Evolutionary conservation across 106 monocot genomes (phyloP).

Genomic region (Dendrobium huoshanense): DNA sequence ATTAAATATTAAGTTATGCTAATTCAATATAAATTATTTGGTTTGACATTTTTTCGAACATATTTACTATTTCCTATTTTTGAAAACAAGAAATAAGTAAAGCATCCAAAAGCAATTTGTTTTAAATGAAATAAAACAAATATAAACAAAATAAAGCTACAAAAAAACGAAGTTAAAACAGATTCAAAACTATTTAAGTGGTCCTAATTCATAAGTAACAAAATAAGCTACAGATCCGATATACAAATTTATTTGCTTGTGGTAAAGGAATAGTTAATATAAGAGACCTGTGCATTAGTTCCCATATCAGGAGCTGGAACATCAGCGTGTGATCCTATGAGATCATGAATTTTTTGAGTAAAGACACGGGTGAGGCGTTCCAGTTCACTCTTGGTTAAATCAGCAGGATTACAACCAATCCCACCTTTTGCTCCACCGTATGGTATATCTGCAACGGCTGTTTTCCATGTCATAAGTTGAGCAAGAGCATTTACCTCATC

Average conservation of each 20-base stretch:
- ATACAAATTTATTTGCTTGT: not conserved
- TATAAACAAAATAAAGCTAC: conserved; percentile 5
- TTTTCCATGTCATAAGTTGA: conserved; percentile 98
- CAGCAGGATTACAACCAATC: conserved; percentile 73
- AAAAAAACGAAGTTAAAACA: not conserved
- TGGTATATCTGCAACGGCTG: conserved; percentile 81
- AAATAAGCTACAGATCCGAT: not conserved
- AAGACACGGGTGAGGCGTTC: conserved; percentile 89
- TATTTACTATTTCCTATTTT: not conserved
- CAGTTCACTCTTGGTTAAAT: conserved; percentile 69
- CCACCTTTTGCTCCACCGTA: conserved; percentile 97
- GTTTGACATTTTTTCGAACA: not conserved
- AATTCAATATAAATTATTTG: not conserved
- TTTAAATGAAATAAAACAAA: not conserved
- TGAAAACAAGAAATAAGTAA: not conserved
- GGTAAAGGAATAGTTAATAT: not conserved
- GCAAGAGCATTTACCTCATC: conserved; percentile 92
- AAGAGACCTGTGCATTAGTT: conserved; percentile 82
- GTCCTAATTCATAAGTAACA: too few relatives aligned
- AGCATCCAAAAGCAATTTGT: not conserved
- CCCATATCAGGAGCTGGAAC: conserved; percentile 98
- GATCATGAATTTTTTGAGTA: conserved; percentile 90
- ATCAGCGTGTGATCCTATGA: conserved; percentile 77
- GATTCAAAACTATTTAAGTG: not conserved
- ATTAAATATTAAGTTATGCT: not conserved